Conservation (phyloP, 495 filamentous ascomycete genomes). For the Talaromyces wortmannii region DNA sequence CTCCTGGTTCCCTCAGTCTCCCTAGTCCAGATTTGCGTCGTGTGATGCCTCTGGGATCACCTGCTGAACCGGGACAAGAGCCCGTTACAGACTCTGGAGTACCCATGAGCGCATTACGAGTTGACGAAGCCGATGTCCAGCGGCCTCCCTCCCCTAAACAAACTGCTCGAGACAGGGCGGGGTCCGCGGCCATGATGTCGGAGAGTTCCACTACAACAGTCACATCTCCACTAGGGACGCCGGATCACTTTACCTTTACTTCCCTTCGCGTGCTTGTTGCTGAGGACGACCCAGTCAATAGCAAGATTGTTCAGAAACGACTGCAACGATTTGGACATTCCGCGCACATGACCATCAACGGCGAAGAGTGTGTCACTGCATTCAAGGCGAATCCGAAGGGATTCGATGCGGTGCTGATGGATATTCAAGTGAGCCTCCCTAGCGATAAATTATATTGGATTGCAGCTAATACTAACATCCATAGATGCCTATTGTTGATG, state of each 20-base stretch:
- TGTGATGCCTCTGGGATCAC: slow-evolving; percentile 9
- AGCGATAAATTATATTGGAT: background rate
- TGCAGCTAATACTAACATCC: slow-evolving; percentile 8
- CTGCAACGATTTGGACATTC: slow-evolving; percentile 73
- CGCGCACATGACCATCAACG: slow-evolving; percentile 71
- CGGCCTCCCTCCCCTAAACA: slow-evolving; percentile 1
- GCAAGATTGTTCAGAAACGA: slow-evolving; percentile 78
- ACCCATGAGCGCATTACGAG: slow-evolving; percentile 31
- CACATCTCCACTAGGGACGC: background rate
- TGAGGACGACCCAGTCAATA: slow-evolving; percentile 91
- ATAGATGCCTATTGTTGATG: slow-evolving; percentile 92
- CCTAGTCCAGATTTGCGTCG: slow-evolving; percentile 16
- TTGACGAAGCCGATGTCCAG: slow-evolving; percentile 26
- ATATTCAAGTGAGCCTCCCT: slow-evolving; percentile 67
- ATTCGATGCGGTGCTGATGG: slow-evolving; percentile 92
- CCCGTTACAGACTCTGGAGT: slow-evolving; percentile 30
- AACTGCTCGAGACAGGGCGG: background rate
- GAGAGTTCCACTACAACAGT: background rate
- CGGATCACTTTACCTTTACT: background rate
- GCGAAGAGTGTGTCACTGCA: slow-evolving; percentile 72
- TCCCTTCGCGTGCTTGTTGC: slow-evolving; percentile 66
- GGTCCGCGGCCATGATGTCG: background rate
- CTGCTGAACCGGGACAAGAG: slow-evolving; percentile 26
- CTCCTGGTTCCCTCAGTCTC: slow-evolving; percentile 7
- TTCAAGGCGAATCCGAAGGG: slow-evolving; percentile 50